Evolutionary conservation across 768 basidiomycete species (phyloP), one percentile per base, ranked within the genome.

Genomic region (Tulasnella sp.): DNA sequence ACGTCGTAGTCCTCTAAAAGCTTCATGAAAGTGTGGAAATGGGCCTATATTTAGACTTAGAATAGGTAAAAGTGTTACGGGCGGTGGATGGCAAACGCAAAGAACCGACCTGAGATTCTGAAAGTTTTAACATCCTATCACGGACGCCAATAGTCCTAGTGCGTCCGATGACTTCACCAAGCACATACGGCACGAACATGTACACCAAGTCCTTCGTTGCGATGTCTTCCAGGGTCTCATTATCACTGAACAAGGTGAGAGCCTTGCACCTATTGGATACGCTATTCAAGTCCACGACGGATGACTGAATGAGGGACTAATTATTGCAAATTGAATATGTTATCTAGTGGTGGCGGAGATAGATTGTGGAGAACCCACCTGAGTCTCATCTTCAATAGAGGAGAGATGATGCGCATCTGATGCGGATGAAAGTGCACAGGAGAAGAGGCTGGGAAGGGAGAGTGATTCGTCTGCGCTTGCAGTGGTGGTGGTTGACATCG

Each of bases 201-300:
- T 88, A 93, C 1, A 84, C 72, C 34, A 93, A 72, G 72, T 92
- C 82, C 32, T 76, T 72, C 1, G 90, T 89, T 2, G 86, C 76
- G 58, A 95, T 82, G 69, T 95, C 91, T 47, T 90, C 86, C 17
- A 92, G 73, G 0, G 76, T 76, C 67, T 95, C 91, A 66, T 94
- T 94, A 3, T 83, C 75, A 60, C 89, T 92, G 73, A 94, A 91
- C 34, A 94, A 71, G 0, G 81, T 79, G 45, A 93, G 74, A 41
- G 75, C 76, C 24, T 76, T 64, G 58, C 91, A 75, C 24, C 81
- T 78, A 30, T 76, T 72, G 48, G 74, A 72, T 41, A 87, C 70
- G 44, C 73, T 71, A 24, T 73, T 72, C 29, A 92, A 73, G 72
- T 88, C 81, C 5, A 70, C 68, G 52, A 85, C 68, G 44, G 80